Percentiles rank a stretch among this genome's conserved stretches.
These are phyloP conservation scores for Metarhizium guizhouense DNA, from an alignment of 2,329 filamentous ascomycete species.

Conservation along the genomic window DNA sequence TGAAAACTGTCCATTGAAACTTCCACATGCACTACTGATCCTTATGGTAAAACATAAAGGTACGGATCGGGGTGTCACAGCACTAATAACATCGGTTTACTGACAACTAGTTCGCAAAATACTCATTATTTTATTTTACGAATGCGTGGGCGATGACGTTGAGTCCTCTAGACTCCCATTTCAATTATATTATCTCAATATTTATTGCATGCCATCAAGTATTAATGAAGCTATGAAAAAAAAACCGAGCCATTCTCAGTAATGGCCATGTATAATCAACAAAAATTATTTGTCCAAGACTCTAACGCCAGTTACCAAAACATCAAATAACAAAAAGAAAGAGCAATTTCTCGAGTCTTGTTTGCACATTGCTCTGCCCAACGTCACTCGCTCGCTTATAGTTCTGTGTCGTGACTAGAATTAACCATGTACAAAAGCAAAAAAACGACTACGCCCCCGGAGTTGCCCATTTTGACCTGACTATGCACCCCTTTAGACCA, in stretches of 20 bases:
- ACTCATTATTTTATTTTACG: no score
- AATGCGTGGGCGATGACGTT: no score
- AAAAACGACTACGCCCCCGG: neutral
- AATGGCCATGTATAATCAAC: neutral
- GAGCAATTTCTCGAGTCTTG: neutral
- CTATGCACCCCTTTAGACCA: neutral
- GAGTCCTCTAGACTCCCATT: no score
- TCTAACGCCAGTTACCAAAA: neutral
- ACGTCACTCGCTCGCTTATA: neutral
- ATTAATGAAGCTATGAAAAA: neutral
- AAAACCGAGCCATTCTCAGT: neutral
- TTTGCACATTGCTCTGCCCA: neutral
- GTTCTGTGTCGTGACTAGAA: neutral
- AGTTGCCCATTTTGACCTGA: neutral
- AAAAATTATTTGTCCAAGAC: neutral
- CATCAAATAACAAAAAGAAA: constrained; percentile 1
- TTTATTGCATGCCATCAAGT: neutral
- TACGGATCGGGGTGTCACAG: no score
- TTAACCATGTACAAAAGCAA: neutral
- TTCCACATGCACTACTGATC: no score
- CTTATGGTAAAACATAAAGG: no score
- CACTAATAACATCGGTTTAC: no score
- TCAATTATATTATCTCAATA: neutral
- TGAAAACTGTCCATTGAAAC: no score
- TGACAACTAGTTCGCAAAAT: no score